A percentile compares a stretch with the other conserved stretches of the same genome.
Evolutionary conservation across 192 early-diverging fungal species (phyloP).

Genomic region (Chytriomyces hyalinus): DNA sequence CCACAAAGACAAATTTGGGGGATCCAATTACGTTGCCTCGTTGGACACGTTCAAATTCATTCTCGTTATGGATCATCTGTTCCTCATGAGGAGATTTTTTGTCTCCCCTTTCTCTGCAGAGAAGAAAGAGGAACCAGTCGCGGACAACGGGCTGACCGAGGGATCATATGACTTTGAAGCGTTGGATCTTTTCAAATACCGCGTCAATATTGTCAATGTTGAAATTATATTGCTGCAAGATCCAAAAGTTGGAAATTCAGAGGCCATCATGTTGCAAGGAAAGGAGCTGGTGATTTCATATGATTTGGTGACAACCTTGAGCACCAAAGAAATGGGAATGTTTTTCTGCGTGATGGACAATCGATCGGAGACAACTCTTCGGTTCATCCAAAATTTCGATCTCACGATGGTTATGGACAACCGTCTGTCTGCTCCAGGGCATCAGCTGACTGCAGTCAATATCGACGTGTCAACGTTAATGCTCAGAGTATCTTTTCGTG

Average conservation of each 20-base stretch:
- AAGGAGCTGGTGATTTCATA: constrained; percentile 81
- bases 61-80: constrained; percentile 86
- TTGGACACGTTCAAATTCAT: constrained; percentile 83
- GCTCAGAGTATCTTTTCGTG: constrained; percentile 85
- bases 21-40: constrained; percentile 69
- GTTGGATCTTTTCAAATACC: constrained; percentile 62
- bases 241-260: constrained; percentile 68
- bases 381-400: constrained; percentile 92
- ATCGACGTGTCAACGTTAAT: constrained; percentile 80
- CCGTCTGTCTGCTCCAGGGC: constrained; percentile 63
- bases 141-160: constrained; percentile 17
- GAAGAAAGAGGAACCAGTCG: not conserved
- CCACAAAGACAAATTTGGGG: constrained; percentile 44
- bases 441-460: constrained; percentile 66
- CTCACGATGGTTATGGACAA: constrained; percentile 80
- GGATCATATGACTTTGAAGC: constrained; percentile 11
- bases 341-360: constrained; percentile 89
- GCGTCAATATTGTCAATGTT: constrained; percentile 76
- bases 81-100: constrained; percentile 78
- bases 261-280: constrained; percentile 87
- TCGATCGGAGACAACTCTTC: constrained; percentile 74
- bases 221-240: constrained; percentile 88
- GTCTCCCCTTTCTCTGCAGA: constrained; percentile 16
- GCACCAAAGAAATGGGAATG: constrained; percentile 84
- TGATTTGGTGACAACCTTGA: constrained; percentile 75